Evolutionary conservation across 192 early-diverging fungal genomes (phyloP), one percentile per base, ranked within the genome.

Genomic region (Backusella circina): DNA sequence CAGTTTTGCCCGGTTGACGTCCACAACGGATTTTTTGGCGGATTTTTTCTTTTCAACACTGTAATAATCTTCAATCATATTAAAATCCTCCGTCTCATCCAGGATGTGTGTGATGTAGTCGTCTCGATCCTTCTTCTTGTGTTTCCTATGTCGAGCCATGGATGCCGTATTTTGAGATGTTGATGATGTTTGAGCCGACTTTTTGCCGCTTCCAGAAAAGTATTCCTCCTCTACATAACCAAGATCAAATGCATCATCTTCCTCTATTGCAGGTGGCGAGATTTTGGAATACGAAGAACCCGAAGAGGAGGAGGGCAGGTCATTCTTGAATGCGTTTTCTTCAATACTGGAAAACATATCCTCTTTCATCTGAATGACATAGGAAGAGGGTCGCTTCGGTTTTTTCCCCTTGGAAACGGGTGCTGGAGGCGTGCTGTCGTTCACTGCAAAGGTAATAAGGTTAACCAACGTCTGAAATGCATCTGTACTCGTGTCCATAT

Each of bases 401-500:
- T 79, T 26, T 39, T 65, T 47, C n/a, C 18, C 61, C 36, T 71
- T 51, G 38, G 54, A 28, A 9, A 12, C 30, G 18, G 32, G 13
- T 5, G 67, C 35, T 15, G 38, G n/a, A 21, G 16, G n/a, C 57
- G 74, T 57, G 12, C 80, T 72, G 23, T 76, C 64, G 23, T 71
- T 77, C 2, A 73, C 80, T 32, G 88, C 37, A 73, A 88, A 86
- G 3, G 79, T 80, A 8, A 88, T 74, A 21, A 93, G 68, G 26
- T 81, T 81, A 23, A 87, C 16, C 9, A 93, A 37, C 5, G 89
- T 85, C 41, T 88, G 84, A 61, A 90, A 88, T 1, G 91, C 88
- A 77, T 94, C 93, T n/a, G 87, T 82, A 44, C 89, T 80, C 51
- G 91, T 92, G 0, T 85, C 83, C 12, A 93, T 75, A 37, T 84